Base-by-base conservation (phyloP, 1,139 yeast genomes). In the Hanseniaspora sp. region DNA sequence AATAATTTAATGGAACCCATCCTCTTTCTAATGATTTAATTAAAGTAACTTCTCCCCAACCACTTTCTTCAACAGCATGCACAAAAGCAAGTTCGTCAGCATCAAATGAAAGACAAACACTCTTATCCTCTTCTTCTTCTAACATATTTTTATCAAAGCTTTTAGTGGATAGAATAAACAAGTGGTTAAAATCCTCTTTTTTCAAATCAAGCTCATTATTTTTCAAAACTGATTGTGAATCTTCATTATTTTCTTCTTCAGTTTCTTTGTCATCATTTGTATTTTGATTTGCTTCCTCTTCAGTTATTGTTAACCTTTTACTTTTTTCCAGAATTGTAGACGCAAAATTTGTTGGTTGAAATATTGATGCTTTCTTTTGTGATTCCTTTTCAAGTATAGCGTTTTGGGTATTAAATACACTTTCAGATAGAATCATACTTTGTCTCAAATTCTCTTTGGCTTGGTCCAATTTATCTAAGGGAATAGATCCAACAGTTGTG, bases 11-110 rank as follows among this genome's bases (percentile, higher is more conserved):
- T 1, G 98, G 98, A 17, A 92, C 87, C 98, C 98, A 92, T 31
- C 98, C 98, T 57, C 96, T 75, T 60, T 78, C 77, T 55, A 86
- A 77, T 7, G 85, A 75, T 53, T 80, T 80, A 17, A 83, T 67
- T 49, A 86, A 68, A 0, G 96, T 88, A 2, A 90, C 97, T 67
- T 92, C 97, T 57, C 96, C 96, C 98, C 98, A 92, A 1, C 97
- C 98, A 17, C 95, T 83, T 54, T 85, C 82, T 67, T 92, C 97
- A 34, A 88, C 79, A 9, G 90, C 79, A 66, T 90, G 96, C 7
- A 92, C 85, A 65, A 87, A 83, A 0, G 92, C 95, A 56, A 87
- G 71, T 62, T 88, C 96, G 58, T 82, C 79, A 61, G 80, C 83
- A 33, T 78, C 80, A 66, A 92, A 90, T 0, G 95, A 82, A 33